These are phyloP conservation scores for Craterostigma plantagineum DNA, from an alignment of 257 asterid species.

Conservation along the genomic window DNA sequence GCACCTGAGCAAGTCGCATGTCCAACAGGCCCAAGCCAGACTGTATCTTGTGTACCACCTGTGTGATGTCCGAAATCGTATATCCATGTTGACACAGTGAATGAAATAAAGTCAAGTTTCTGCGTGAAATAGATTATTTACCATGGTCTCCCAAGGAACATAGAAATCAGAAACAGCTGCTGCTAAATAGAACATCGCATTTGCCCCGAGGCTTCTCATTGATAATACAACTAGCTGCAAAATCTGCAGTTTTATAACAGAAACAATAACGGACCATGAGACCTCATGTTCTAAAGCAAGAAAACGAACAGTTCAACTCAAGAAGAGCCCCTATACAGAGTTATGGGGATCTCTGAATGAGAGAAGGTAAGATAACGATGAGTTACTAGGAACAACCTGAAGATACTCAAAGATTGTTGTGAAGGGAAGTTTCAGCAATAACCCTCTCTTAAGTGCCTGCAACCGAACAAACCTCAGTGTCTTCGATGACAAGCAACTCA, in stretches of 20 bases:
- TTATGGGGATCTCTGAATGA: too few species aligned
- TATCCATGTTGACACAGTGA: not conserved
- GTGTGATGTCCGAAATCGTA: not conserved
- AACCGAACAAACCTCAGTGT: slow-evolving; percentile 9
- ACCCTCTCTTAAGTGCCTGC: slow-evolving; percentile 58
- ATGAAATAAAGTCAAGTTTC: not conserved
- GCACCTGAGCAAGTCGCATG: slow-evolving; percentile 82
- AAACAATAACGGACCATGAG: too few species aligned
- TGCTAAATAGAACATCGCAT: slow-evolving; percentile 76
- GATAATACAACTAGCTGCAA: slow-evolving; percentile 48
- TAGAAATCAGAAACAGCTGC: slow-evolving; percentile 97
- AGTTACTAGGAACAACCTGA: too few species aligned
- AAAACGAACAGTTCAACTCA: too few species aligned
- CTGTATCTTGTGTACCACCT: slow-evolving; percentile 77
- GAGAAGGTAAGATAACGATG: too few species aligned
- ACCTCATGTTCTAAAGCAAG: too few species aligned
- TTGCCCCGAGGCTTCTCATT: slow-evolving; percentile 39
- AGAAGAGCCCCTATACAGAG: too few species aligned
- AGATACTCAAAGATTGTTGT: slow-evolving; percentile 89
- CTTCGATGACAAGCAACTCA: too few species aligned
- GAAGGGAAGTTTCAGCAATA: slow-evolving; percentile 66
- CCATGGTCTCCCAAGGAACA: slow-evolving; percentile 97
- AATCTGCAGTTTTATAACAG: slow-evolving; percentile 26
- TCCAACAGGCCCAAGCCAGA: slow-evolving; percentile 84
- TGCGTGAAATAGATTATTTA: slow-evolving; percentile 13